phyloP scores from a whole-genome alignment of 257 asterid species.

The Solanum infundibuliforme region DNA sequence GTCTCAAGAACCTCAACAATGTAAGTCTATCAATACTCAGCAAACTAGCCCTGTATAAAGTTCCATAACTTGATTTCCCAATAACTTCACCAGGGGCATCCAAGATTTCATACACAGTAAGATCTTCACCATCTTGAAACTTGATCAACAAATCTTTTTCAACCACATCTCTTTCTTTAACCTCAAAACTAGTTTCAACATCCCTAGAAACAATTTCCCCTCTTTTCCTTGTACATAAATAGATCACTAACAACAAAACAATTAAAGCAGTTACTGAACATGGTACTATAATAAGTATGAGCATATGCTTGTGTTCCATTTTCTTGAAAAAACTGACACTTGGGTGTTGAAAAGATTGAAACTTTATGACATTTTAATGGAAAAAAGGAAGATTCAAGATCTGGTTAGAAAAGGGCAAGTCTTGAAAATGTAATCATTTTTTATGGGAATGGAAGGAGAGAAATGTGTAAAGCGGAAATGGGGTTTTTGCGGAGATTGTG shows the following conservation, averaged over 20 bases:
- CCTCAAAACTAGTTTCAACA: constrained; percentile 29
- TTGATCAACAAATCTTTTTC: constrained; percentile 47
- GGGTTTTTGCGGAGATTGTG: constrained; percentile 3
- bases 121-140: constrained; percentile 66
- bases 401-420: constrained; percentile 24
- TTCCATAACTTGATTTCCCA: constrained; percentile 76
- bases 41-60: constrained; percentile 66
- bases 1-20: constrained; percentile 78
- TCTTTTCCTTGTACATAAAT: constrained; percentile 29
- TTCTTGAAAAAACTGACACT: neutral
- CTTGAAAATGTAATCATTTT: constrained; percentile 8
- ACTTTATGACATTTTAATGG: constrained; percentile 11
- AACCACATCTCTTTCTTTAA: constrained; percentile 30
- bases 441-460: neutral
- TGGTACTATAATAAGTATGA: constrained; percentile 33
- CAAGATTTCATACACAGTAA: constrained; percentile 44
- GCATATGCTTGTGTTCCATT: constrained; percentile 48
- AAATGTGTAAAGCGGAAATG: constrained; percentile 3
- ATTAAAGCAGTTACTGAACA: constrained; percentile 19
- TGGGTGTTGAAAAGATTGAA: constrained; percentile 23
- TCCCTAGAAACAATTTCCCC: constrained; percentile 24
- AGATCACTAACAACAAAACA: constrained; percentile 20
- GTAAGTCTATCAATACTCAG: constrained; percentile 36
- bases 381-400: constrained; percentile 27
- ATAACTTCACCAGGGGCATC: constrained; percentile 94